Conservation (phyloP, 345 rosid species). For the Tarenaya hassleriana region DNA sequence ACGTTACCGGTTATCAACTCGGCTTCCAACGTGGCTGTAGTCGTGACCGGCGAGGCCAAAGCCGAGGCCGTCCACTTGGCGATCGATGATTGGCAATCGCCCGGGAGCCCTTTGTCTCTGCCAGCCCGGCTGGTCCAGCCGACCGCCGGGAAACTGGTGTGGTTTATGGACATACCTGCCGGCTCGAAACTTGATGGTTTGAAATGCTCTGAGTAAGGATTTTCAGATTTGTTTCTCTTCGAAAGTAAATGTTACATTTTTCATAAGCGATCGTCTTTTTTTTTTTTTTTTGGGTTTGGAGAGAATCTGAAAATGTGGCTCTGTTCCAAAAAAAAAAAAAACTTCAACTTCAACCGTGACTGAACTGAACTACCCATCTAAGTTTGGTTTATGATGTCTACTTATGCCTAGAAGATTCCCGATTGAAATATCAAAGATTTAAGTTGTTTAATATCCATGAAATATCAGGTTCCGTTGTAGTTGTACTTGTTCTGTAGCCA, state of each 20-base stretch:
- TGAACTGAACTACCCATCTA: no score
- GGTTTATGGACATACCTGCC: conserved; percentile 85
- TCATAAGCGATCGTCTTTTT: conserved; percentile 11
- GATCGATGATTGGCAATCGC: conserved; percentile 35
- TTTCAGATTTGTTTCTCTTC: conserved; percentile 18
- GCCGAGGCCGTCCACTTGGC: conserved; percentile 66
- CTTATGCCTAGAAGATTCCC: no score
- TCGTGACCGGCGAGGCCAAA: conserved; percentile 68
- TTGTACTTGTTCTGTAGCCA: no score
- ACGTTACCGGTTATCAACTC: conserved; percentile 89
- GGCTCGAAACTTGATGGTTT: conserved; percentile 55
- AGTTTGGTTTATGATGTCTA: no score
- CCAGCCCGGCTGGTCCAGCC: conserved; percentile 76
- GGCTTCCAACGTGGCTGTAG: conserved; percentile 65
- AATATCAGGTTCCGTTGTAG: no score
- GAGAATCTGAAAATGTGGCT: no score
- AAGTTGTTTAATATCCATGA: no score
- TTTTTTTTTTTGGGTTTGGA: conserved; percentile 9
- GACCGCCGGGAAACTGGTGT: conserved; percentile 51
- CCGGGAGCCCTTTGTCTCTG: conserved; percentile 31
- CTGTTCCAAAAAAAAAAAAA: no score
- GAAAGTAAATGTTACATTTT: conserved; percentile 18
- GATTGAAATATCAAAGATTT: no score
- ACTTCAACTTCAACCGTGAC: no score
- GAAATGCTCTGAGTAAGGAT: conserved; percentile 33